Conservation (phyloP, 176 grass and related monocot genomes). For the Paspalum vaginatum region DNA sequence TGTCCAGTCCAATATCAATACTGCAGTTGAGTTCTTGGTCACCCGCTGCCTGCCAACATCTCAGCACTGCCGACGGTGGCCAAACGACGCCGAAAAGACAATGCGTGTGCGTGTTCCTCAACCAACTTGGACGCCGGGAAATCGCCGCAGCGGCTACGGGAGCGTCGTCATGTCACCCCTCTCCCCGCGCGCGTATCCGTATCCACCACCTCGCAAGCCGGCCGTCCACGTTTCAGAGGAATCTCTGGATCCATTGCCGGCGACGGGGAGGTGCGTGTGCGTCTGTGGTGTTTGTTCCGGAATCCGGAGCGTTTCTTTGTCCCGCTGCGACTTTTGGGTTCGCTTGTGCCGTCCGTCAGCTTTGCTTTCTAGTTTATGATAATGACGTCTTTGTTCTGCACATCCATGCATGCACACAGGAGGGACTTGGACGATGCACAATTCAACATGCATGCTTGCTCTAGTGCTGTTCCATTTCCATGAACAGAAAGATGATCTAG, state of each 20-base stretch:
- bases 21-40: not conserved
- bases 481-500: no score
- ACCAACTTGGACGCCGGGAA: slow-evolving; percentile 20
- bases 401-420: no score
- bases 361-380: no score
- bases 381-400: no score
- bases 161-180: not conserved
- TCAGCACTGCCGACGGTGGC: not conserved
- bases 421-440: no score
- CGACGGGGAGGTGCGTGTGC: not conserved
- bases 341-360: no score
- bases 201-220: not conserved
- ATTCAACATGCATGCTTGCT: no score
- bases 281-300: not conserved
- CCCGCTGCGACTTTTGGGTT: not conserved
- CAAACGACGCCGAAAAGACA: not conserved
- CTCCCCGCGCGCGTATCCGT: not conserved
- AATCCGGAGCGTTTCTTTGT: not conserved
- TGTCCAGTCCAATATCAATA: not conserved
- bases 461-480: no score
- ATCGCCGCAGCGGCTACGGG: not conserved
- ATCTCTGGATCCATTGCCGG: not conserved
- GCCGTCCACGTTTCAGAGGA: slow-evolving; percentile 14
- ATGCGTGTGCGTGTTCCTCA: slow-evolving; percentile 33
- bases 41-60: not conserved